phyloP scores from a whole-genome alignment of 306 rosid genomes.

The Astragalus glycyphyllos region DNA sequence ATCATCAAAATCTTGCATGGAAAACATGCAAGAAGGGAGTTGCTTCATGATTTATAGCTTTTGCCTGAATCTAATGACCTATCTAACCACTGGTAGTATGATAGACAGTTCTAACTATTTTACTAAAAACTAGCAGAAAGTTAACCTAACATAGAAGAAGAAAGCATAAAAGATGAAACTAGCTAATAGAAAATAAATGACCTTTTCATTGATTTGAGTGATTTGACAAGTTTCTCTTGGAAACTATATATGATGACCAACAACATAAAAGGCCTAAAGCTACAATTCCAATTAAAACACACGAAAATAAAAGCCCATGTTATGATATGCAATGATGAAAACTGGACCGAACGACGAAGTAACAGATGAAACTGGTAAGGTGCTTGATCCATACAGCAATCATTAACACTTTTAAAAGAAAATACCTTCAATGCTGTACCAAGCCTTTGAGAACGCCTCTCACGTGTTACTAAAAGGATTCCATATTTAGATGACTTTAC shows the following conservation, averaged over 20 bases:
- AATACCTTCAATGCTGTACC: slow-evolving; percentile 90
- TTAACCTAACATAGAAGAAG: too few relatives aligned
- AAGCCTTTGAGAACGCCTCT: slow-evolving; percentile 77
- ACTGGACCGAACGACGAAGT: neutral
- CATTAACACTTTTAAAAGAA: slow-evolving; percentile 24
- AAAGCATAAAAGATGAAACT: too few relatives aligned
- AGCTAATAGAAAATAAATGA: too few relatives aligned
- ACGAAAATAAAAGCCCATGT: too few relatives aligned
- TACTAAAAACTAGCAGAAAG: too few relatives aligned
- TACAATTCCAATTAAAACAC: too few relatives aligned
- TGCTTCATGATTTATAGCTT: slow-evolving; percentile 22
- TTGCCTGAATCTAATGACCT: neutral
- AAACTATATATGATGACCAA: too few relatives aligned
- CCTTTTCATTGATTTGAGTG: too few relatives aligned
- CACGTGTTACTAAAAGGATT: slow-evolving; percentile 71
- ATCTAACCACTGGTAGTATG: slow-evolving; percentile 12
- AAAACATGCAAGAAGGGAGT: slow-evolving; percentile 16
- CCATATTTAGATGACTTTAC: slow-evolving; percentile 80
- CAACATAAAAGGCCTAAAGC: too few relatives aligned
- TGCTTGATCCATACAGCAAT: slow-evolving; percentile 38
- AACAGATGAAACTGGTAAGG: neutral
- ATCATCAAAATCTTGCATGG: slow-evolving; percentile 30
- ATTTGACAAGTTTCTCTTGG: too few relatives aligned
- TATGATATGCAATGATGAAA: slow-evolving; percentile 21
- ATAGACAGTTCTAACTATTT: too few relatives aligned